Percentiles rank a stretch among this genome's conserved stretches.
Conservation (phyloP, 192 early-diverging fungal genomes). For the Coemansia sp. region DNA sequence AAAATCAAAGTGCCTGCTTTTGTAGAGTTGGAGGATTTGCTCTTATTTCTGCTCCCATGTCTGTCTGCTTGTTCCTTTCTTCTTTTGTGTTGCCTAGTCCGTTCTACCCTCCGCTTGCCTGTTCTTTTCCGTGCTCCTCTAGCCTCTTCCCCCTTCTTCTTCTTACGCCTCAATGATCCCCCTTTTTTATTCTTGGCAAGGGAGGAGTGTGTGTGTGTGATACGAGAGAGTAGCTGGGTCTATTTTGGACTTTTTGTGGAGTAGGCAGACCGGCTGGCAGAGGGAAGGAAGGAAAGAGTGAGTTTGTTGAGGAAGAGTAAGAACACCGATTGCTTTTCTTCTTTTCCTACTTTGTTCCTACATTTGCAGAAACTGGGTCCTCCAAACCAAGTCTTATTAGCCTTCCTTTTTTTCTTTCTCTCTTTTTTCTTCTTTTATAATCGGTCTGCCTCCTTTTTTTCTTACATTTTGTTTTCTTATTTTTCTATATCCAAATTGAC, state of each 20-base stretch:
- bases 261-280: too few species aligned
- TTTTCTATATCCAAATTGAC: background rate
- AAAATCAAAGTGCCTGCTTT: slow-evolving; percentile 76
- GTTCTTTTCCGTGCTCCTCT: background rate
- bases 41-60: background rate
- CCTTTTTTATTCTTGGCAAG: background rate
- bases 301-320: background rate
- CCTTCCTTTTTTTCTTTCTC: slow-evolving; percentile 7
- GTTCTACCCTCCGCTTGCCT: background rate
- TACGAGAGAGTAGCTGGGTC: too few species aligned
- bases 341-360: background rate
- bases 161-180: too few species aligned
- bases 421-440: slow-evolving; percentile 6
- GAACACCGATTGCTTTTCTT: background rate
- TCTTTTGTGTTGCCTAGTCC: background rate
- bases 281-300: too few species aligned
- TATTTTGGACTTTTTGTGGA: too few species aligned
- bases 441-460: background rate
- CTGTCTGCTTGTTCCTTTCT: background rate
- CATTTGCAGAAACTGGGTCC: too few species aligned
- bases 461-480: slow-evolving; percentile 9
- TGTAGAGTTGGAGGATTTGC: slow-evolving; percentile 54
- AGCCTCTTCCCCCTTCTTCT: background rate
- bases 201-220: too few species aligned
- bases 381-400: background rate